Evolutionary conservation across 1,139 yeast species (phyloP).

Genomic region (Pichia sp.): DNA sequence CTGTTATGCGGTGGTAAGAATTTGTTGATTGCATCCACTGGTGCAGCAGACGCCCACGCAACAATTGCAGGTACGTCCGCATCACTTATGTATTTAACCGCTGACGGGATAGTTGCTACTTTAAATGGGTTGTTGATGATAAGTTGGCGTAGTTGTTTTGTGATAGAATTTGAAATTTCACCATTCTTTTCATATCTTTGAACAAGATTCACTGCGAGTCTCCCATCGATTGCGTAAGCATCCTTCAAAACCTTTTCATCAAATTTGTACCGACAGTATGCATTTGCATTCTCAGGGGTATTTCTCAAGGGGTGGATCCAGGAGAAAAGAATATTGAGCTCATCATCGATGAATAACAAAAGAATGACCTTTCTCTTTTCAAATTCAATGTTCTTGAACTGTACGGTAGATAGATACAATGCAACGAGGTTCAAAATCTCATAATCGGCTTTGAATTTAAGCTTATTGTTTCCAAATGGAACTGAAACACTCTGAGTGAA

Average conservation of each 20-base stretch:
- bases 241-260: slow-evolving; percentile 33
- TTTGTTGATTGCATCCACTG: slow-evolving; percentile 78
- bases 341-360: slow-evolving; percentile 65
- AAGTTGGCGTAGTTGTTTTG: slow-evolving; percentile 12
- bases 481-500: slow-evolving; percentile 55
- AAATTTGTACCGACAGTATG: slow-evolving; percentile 30
- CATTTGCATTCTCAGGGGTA: slow-evolving; percentile 24
- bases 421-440: slow-evolving; percentile 51
- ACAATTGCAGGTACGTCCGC: slow-evolving; percentile 41
- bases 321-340: slow-evolving; percentile 60
- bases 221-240: slow-evolving; percentile 67
- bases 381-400: slow-evolving; percentile 2
- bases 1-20: slow-evolving; percentile 71
- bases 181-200: slow-evolving; percentile 40
- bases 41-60: slow-evolving; percentile 73
- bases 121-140: slow-evolving; percentile 45
- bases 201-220: slow-evolving; percentile 65
- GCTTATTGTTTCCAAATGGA: slow-evolving; percentile 80
- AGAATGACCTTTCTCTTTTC: slow-evolving; percentile 45
- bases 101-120: slow-evolving; percentile 56
- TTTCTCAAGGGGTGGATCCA: slow-evolving; percentile 74
- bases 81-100: slow-evolving; percentile 52
- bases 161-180: slow-evolving; percentile 11
- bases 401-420: slow-evolving; percentile 15
- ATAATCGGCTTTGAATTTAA: slow-evolving; percentile 66